Percentiles rank a stretch among this genome's conserved stretches.
Conservation (phyloP, 176 grass and related monocot genomes). For the Eleusine coracana region DNA sequence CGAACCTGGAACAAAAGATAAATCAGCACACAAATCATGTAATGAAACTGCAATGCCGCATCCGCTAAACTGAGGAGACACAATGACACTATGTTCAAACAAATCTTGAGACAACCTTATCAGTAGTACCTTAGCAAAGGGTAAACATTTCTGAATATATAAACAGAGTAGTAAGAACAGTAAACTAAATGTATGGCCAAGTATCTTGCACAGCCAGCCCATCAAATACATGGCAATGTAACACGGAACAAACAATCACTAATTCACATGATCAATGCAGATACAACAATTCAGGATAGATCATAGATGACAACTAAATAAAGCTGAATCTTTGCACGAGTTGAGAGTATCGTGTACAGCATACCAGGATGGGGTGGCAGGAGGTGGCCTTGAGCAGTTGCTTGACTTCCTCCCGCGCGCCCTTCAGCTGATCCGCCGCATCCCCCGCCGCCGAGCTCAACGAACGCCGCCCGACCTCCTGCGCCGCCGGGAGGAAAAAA, state of each 20-base stretch:
- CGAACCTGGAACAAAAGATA: constrained; percentile 66
- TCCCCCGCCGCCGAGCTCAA: constrained; percentile 41
- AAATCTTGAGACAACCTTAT: background rate
- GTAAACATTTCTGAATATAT: constrained; percentile 5
- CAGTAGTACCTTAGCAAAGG: background rate
- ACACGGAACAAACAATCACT: background rate
- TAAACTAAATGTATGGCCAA: background rate
- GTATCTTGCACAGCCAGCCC: background rate
- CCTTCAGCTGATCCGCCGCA: constrained; percentile 41
- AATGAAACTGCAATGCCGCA: background rate
- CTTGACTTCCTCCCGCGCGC: constrained; percentile 71
- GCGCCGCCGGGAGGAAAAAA: constrained; percentile 6
- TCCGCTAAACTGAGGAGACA: background rate
- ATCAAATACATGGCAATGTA: background rate
- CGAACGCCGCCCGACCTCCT: constrained; percentile 35
- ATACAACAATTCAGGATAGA: constrained; percentile 1
- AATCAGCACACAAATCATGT: constrained; percentile 20
- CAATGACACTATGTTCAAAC: background rate
- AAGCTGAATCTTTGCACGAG: background rate
- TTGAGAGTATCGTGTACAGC: background rate
- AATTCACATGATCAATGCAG: background rate
- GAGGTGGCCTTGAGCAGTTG: constrained; percentile 64
- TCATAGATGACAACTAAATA: background rate
- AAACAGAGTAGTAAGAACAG: background rate
- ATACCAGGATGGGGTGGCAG: constrained; percentile 88